Base-by-base conservation (phyloP, 148 eudicot species). In the Spergularia marina region DNA sequence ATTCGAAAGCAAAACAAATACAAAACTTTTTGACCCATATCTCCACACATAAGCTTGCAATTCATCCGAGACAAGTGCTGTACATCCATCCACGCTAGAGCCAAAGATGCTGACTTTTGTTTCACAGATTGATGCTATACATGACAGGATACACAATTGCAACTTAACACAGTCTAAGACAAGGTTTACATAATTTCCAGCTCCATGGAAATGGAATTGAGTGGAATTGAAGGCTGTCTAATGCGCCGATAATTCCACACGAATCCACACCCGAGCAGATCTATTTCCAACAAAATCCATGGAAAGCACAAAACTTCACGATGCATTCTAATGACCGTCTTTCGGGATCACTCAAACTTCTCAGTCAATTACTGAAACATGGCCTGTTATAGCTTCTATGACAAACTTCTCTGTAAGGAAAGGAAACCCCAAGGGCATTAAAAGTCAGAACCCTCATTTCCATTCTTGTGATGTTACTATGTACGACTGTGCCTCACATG, bases 191-290 rank as follows among this genome's bases (percentile, higher is more conserved):
- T 23, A 64, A 12, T 11, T 58, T 4, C 59, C 67, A 40, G 39
- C 34, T 59, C 64, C 23, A 15, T n/a, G 53, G 78, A 70, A 70
- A 62, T 80, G 83, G 83, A 81, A 76, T 60, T 67, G 65, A 39
- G 80, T 81, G 80, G 83, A 81, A 81, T 66, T 81, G 68, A 76
- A 81, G 80, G 80, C 83, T 72, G 7, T 15, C 39, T 49, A 65
- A 21, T 4, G 41, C 10, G 59, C 76, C 77, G 55, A 68, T 53
- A 74, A 72, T 77, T 82, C 84, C 78, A 57, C 73, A 51, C 57
- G 69, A 82, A 78, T 78, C 84, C 81, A 81, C 5, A 67, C 39
- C 34, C 47, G 52, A 71, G 18, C 20, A 57, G 36, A 16, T 36
- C 21, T 30, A 14, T 58, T 18, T 47, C 4, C 5, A 41, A 60